Evolutionary conservation across 2,329 filamentous ascomycete species (phyloP).

Genomic region (Phialemoniopsis sp.): DNA sequence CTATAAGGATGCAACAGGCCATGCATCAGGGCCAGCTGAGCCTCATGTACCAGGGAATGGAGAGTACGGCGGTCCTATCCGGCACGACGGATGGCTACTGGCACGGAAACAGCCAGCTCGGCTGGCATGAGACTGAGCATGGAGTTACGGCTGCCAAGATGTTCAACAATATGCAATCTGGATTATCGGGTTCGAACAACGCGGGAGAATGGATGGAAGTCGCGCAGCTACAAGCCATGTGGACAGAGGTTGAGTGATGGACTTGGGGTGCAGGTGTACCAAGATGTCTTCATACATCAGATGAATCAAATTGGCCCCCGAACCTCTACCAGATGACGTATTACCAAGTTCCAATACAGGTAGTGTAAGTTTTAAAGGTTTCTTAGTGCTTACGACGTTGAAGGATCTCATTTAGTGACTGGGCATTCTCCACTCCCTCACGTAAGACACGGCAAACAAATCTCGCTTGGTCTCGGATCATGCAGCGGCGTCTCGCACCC

Average conservation of each 20-base stretch:
- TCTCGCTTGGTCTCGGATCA: too few relatives aligned
- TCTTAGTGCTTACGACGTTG: too few relatives aligned
- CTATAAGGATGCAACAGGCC: slow-evolving; percentile 23
- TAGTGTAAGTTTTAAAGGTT: too few relatives aligned
- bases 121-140: slow-evolving; percentile 27
- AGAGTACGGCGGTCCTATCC: slow-evolving; percentile 17
- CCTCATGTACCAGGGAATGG: slow-evolving; percentile 26
- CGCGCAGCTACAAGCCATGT: slow-evolving; percentile 16
- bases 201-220: slow-evolving; percentile 19
- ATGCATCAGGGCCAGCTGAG: slow-evolving; percentile 26
- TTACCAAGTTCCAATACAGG: too few relatives aligned
- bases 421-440: too few relatives aligned
- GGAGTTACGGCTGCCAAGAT: slow-evolving; percentile 26
- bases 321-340: too few relatives aligned
- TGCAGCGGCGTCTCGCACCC: too few relatives aligned
- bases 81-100: slow-evolving; percentile 21
- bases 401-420: too few relatives aligned
- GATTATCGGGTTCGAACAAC: slow-evolving; percentile 19
- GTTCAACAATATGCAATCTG: slow-evolving; percentile 23
- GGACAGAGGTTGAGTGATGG: slow-evolving; percentile 24
- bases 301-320: too few relatives aligned
- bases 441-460: too few relatives aligned
- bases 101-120: slow-evolving; percentile 26
- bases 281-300: too few relatives aligned
- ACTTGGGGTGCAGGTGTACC: background rate